A percentile compares a stretch with the other conserved stretches of the same genome.
Conservation (phyloP, 2,329 filamentous ascomycete genomes). For the Lachnellula cervina region DNA sequence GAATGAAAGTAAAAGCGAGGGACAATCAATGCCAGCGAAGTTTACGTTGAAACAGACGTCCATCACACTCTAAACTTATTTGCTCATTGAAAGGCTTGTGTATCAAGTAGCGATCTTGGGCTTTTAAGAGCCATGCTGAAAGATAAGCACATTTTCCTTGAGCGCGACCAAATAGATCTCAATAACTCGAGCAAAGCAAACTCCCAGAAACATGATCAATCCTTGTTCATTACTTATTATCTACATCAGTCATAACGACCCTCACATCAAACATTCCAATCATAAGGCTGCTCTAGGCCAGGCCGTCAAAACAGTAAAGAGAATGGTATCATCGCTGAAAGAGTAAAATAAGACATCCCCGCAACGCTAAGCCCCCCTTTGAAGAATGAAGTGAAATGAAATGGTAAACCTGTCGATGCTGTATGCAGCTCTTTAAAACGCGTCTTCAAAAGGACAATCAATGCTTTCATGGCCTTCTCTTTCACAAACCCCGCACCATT, state of each 20-base stretch:
- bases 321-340: slow-evolving; percentile 28
- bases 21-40: no score
- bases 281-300: neutral
- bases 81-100: no score
- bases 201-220: neutral
- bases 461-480: slow-evolving; percentile 95
- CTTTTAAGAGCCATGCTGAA: no score
- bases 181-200: neutral
- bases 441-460: slow-evolving; percentile 88
- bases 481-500: slow-evolving; percentile 97
- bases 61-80: no score
- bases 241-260: slow-evolving; percentile 16
- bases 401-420: neutral
- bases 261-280: neutral
- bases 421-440: slow-evolving; percentile 43
- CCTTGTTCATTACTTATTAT: slow-evolving; percentile 7
- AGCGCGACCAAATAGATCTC: neutral
- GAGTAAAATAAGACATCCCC: slow-evolving; percentile 12
- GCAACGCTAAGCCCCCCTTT: slow-evolving; percentile 14
- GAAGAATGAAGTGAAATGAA: slow-evolving; percentile 3
- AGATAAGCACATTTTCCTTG: neutral
- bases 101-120: no score
- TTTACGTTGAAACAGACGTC: no score
- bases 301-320: slow-evolving; percentile 6
- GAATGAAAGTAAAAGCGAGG: no score